These are phyloP conservation scores for Thielaviopsis musarum DNA, from an alignment of 2,329 filamentous ascomycete species.

Conservation along the genomic window DNA sequence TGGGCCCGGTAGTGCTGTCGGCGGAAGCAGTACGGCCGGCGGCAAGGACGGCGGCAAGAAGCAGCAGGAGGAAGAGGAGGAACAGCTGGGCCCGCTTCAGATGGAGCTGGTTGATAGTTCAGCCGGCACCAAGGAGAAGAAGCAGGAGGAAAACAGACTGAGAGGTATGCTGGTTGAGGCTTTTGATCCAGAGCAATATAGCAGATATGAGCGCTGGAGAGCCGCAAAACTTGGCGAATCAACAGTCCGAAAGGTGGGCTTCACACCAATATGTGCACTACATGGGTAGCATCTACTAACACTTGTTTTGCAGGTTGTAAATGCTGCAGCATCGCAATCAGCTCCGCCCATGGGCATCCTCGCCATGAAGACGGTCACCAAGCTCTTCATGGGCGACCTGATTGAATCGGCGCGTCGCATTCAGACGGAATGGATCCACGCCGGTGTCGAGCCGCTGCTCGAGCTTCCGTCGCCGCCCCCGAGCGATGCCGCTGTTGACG, in stretches of 20 bases:
- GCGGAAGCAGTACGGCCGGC: slow-evolving; percentile 26
- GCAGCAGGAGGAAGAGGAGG: slow-evolving; percentile 40
- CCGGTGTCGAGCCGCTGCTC: slow-evolving; percentile 38
- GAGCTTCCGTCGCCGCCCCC: slow-evolving; percentile 29
- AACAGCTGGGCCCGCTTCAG: slow-evolving; percentile 24
- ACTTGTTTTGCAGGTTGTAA: slow-evolving; percentile 41
- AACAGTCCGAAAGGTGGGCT: slow-evolving; percentile 47
- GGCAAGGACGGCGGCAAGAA: slow-evolving; percentile 25
- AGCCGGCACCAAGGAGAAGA: slow-evolving; percentile 48
- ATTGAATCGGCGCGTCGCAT: slow-evolving; percentile 55
- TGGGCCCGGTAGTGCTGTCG: slow-evolving; percentile 23
- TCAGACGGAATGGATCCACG: slow-evolving; percentile 52
- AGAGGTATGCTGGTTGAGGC: slow-evolving; percentile 44
- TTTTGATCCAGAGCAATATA: slow-evolving; percentile 49
- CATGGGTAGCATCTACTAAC: neutral
- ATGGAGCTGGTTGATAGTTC: slow-evolving; percentile 41
- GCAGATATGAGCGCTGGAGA: slow-evolving; percentile 55
- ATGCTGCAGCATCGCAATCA: slow-evolving; percentile 65
- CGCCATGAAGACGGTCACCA: slow-evolving; percentile 59
- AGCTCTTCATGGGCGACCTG: slow-evolving; percentile 60
- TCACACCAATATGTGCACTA: slow-evolving; percentile 17
- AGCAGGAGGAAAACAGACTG: slow-evolving; percentile 41
- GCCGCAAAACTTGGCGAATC: slow-evolving; percentile 51
- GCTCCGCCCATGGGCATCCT: slow-evolving; percentile 57
- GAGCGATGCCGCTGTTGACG: slow-evolving; percentile 14